Evolutionary conservation across 78 protist species (phyloP).

Genomic region (Isochrysis galbana): DNA sequence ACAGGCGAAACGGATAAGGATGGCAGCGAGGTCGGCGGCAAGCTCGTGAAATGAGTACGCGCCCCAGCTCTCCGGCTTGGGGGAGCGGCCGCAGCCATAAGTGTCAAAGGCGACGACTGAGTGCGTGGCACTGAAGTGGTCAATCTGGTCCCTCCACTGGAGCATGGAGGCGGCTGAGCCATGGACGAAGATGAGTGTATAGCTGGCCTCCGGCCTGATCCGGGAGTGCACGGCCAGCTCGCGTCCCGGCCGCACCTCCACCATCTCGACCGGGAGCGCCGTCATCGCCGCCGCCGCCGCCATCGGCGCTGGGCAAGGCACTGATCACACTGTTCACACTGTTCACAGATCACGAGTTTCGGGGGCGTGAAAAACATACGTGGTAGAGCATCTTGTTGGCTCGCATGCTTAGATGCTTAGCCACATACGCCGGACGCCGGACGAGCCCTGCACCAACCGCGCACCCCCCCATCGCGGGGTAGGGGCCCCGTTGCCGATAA

Average conservation of each 20-base stretch:
- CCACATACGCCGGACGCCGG: too few species aligned
- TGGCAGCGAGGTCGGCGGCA: background rate
- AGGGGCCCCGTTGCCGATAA: too few species aligned
- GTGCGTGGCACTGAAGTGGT: background rate
- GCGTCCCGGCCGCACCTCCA: background rate
- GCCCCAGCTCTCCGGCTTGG: background rate
- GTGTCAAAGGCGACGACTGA: background rate
- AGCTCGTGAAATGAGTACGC: background rate
- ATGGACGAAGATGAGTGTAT: background rate
- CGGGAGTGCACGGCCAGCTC: background rate
- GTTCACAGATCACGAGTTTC: too few species aligned
- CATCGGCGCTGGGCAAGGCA: too few species aligned
- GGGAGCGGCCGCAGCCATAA: conserved; percentile 7
- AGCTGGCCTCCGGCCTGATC: background rate
- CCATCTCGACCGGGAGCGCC: background rate
- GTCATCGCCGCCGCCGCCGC: conserved; percentile 1
- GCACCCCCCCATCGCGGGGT: too few species aligned
- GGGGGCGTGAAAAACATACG: too few species aligned
- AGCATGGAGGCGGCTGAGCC: background rate
- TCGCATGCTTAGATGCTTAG: too few species aligned
- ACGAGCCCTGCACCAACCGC: too few species aligned
- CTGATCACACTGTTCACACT: too few species aligned
- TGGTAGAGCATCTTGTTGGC: too few species aligned
- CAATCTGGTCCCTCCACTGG: background rate
- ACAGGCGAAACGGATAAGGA: background rate